Base-by-base conservation (phyloP, 805 yeast genomes). In the Suhomyces kilbournensis region DNA sequence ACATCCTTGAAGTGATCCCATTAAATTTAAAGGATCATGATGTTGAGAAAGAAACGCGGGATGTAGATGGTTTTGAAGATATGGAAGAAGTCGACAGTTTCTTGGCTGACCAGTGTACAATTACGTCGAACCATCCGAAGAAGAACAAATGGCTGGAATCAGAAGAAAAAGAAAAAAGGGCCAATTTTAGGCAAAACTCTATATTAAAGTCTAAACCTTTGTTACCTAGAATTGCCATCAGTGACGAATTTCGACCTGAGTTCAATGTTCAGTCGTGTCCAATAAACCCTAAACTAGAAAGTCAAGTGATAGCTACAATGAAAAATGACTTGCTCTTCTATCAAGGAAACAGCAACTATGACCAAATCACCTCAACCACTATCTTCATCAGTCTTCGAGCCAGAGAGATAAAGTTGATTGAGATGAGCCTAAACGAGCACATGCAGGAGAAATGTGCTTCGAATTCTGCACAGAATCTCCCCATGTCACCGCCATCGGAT, bases 211-310 rank as follows among this genome's bases (percentile, higher is more conserved):
- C 55, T 28, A 59, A 56, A 22, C 58, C 63, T 6, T 59, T 75
- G 17, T 53, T 64, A 5, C 72, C 77, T 0, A 66, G 58, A 50
- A 73, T 73, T 8, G 78, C 77, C 4, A 81, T 75, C 57, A 64
- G 75, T 3, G 81, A 80, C 25, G 81, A 79, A 53, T 81, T 72
- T 56, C 62, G 83, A 42, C 80, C 83, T 0, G 85, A 81, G 56
- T 81, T 76, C 57, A 63, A 69, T 12, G 54, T 81, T 25, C 88
- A 83, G 62, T 81, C 84, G 8, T 79, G 84, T 59, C 85, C 84
- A 0, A 65, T 75, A 14, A 68, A 73, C 19, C 72, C 78, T 12
- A 80, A 81, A 51, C 64, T 82, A 7, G 86, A 82, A 54, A 64
- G 72, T 7, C 80, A 75, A 49, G 74, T 83, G 9, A 62, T 75